A percentile compares a stretch with the other conserved stretches of the same genome.
phyloP scores from a whole-genome alignment of 1,284 basidiomycete genomes.

The Boletus sp. region DNA sequence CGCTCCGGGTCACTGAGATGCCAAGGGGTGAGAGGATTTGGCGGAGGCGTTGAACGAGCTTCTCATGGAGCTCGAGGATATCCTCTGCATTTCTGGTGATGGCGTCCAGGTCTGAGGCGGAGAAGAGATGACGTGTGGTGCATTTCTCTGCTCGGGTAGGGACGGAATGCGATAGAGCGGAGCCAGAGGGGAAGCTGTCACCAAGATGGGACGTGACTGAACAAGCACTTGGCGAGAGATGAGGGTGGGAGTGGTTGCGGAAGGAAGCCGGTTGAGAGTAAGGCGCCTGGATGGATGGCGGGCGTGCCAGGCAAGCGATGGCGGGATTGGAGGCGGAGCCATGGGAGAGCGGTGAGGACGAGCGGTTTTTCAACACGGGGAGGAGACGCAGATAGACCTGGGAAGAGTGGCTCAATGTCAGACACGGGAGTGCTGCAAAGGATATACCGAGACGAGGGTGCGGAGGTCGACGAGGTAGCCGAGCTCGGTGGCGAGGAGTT shows the following conservation, averaged over 20 bases:
- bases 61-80: slow-evolving; percentile 75
- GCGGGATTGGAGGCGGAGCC: slow-evolving; percentile 46
- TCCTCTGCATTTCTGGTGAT: slow-evolving; percentile 76
- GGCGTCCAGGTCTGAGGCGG: slow-evolving; percentile 55
- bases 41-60: slow-evolving; percentile 64
- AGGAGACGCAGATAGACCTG: slow-evolving; percentile 40
- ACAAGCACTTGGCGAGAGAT: slow-evolving; percentile 15
- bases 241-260: slow-evolving; percentile 30
- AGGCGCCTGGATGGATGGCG: slow-evolving; percentile 35
- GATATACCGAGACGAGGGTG: slow-evolving; percentile 70
- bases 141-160: slow-evolving; percentile 43
- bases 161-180: not conserved
- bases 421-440: not conserved
- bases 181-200: slow-evolving; percentile 17
- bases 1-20: slow-evolving; percentile 41
- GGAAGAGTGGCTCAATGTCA: slow-evolving; percentile 30
- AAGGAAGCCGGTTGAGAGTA: slow-evolving; percentile 10
- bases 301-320: slow-evolving; percentile 41
- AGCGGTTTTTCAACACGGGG: slow-evolving; percentile 40
- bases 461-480: slow-evolving; percentile 80
- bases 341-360: slow-evolving; percentile 42
- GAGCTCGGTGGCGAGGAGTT: slow-evolving; percentile 83
- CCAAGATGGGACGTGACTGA: not conserved
- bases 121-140: slow-evolving; percentile 51
- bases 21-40: slow-evolving; percentile 59